phyloP scores from a whole-genome alignment of 163 green algal genomes.

The Coccomyxa subellipsoidea region DNA sequence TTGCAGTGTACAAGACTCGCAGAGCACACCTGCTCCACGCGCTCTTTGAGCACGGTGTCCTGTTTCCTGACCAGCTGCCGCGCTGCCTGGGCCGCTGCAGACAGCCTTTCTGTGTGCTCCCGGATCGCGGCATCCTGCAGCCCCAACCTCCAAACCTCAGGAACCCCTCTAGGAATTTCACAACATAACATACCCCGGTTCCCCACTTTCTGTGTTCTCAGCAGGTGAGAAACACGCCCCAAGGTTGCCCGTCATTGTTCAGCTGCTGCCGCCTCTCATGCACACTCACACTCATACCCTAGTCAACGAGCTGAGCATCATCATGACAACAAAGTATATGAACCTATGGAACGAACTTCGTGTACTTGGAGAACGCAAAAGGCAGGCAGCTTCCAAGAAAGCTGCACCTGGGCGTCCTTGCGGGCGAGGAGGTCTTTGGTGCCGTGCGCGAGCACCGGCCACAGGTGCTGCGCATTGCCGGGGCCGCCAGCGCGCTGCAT shows the following conservation, averaged over 20 bases:
- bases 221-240: no score
- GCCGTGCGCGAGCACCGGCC: conserved; percentile 61
- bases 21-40: conserved; percentile 30
- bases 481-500: conserved; percentile 49
- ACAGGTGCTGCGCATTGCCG: conserved; percentile 63
- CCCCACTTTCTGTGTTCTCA: not conserved
- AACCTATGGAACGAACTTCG: no score
- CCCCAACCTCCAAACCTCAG: no score
- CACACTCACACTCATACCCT: not conserved
- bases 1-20: not conserved
- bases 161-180: not conserved
- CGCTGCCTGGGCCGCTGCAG: conserved; percentile 24
- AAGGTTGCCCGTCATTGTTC: no score
- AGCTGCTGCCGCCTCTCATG: no score
- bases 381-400: no score
- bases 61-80: conserved; percentile 32
- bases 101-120: conserved; percentile 49
- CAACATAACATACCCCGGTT: not conserved
- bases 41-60: conserved; percentile 25
- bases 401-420: conserved; percentile 32
- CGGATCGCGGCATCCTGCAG: conserved; percentile 45
- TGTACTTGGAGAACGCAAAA: not conserved
- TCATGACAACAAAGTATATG: not conserved
- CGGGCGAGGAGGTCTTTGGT: conserved; percentile 66
- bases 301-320: not conserved